phyloP scores from a whole-genome alignment of 306 rosid genomes.

The Ormosia semicastrata region DNA sequence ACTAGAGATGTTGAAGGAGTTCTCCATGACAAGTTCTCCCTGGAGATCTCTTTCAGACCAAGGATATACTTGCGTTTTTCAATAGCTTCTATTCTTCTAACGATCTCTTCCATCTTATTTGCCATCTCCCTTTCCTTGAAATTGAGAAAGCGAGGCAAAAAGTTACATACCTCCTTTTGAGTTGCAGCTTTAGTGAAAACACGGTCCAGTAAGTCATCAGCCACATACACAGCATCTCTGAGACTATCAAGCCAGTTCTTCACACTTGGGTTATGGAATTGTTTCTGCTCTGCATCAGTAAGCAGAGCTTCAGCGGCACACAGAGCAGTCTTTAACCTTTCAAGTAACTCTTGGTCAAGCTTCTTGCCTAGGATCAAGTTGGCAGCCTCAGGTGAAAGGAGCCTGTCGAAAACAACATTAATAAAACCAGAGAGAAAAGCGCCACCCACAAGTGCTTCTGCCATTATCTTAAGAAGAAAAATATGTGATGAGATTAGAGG shows the following conservation, averaged over 20 bases:
- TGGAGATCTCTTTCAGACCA: not conserved
- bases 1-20: conserved; percentile 10
- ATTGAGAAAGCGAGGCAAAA: not conserved
- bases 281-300: conserved; percentile 31
- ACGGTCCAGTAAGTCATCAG: conserved; percentile 25
- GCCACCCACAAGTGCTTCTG: not conserved
- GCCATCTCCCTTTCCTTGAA: not conserved
- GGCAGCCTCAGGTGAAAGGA: not conserved
- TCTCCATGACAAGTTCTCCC: not conserved
- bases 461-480: not conserved
- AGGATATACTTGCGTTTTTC: not conserved
- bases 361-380: not conserved
- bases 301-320: not conserved
- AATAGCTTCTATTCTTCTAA: not conserved
- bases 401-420: conserved; percentile 10
- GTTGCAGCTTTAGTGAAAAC: conserved; percentile 5
- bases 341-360: not conserved
- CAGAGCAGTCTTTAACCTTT: not conserved
- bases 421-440: conserved; percentile 9
- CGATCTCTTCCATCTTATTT: not conserved
- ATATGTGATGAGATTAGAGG: too few species aligned
- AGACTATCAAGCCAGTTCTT: conserved; percentile 28
- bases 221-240: not conserved
- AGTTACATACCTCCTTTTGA: not conserved
- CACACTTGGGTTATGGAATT: not conserved